Base-by-base conservation (phyloP, 305 asterid species). In the Fraxinus baroniana region DNA sequence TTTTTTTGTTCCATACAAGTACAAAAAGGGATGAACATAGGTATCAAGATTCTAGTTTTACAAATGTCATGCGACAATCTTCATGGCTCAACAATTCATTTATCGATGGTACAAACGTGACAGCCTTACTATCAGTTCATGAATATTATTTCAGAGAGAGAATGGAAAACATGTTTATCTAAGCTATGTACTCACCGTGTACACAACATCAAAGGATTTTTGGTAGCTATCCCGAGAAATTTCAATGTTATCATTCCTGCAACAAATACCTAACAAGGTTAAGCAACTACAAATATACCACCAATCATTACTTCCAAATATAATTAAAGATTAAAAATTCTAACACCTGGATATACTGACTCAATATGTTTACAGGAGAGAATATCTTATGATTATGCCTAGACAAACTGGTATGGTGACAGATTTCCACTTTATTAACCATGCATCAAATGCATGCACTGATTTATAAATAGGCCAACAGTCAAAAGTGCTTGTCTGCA, bases 211-310 rank as follows among this genome's bases (percentile, higher is more conserved):
- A 82, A 92, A 95, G 82, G 98, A 92, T 86, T 87, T 83, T 70
- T 82, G 83, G 80, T 93, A 93, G 90, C 91, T 88, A 18, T 90
- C 93, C 74, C 91, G 91, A 79, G 97, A 93, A 79, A 85, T 86
- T 88, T 93, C 95, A 72, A 93, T 84, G 84, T 92, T 95, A 90
- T 91, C 90, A 82, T 93, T 95, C 90, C 98, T 95, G 87, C 90
- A 89, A 83, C 57, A 86, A 78, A 79, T 68, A 83, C 30, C 73
- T 60, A 64, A 70, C 73, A 57, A 83, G 78, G 74, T 77, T 44
- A 78, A 85, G 78, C 74, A 81, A 79, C 66, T 76, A 57, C 64
- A 46, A 46, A 28, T 17, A 66, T 24, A 60, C 3, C 26, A 66
- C 74, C 0, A 24, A 26, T 66, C 74, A 66, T 66, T 18, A 66